Evolutionary conservation across 2,329 filamentous ascomycete genomes (phyloP), one percentile per base, ranked within the genome.

Genomic region (Coniochaeta sp.): DNA sequence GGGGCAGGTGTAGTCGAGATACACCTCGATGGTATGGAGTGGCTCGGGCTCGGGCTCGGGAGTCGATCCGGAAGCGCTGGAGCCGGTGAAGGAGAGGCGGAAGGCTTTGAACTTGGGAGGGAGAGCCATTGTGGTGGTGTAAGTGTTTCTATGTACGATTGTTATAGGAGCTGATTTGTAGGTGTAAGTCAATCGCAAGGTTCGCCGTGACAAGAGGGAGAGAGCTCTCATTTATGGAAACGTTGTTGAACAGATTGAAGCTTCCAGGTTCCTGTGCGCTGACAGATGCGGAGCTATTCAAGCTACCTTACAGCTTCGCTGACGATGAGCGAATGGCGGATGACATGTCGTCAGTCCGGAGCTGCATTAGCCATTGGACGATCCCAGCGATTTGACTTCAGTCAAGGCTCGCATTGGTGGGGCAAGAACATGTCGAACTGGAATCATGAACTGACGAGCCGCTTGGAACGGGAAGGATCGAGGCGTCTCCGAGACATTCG

Each of bases 1-100:
- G 35, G 90, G 91, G 68, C 91, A 96, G 64, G 90, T 87, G 74
- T 95, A 96, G 76, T 96, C 91, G 59, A 96, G 83, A 69, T 88
- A 85, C 49, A 86, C 56, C 65, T 86, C 82, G 48, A 85, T 66
- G 0, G 81, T 84, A 71, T 85, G 81, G 14, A 75, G 67, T 6
- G 77, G 70, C 33, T 72, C 69, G 7, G 72, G 64, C 14, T 71
- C 63, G 14, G 64, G 60, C n/a, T 68, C 61, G 10, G 68, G 54
- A 3, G 67, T 53, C 27, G 65, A 52, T 30, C 70, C 57, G 42
- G 62, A 57, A 14, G 67, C 59, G 12, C 68, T 52, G 50, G 66
- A 67, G 28, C 47, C 47, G 9, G 47, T 49, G 65, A 81, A 77
- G 58, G 68, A 63, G 48, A 90, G 77, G 67, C 81, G 86, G 63